A percentile compares a stretch with the other conserved stretches of the same genome.
Evolutionary conservation across 345 rosid species (phyloP).

Genomic region (Brassica carinata): DNA sequence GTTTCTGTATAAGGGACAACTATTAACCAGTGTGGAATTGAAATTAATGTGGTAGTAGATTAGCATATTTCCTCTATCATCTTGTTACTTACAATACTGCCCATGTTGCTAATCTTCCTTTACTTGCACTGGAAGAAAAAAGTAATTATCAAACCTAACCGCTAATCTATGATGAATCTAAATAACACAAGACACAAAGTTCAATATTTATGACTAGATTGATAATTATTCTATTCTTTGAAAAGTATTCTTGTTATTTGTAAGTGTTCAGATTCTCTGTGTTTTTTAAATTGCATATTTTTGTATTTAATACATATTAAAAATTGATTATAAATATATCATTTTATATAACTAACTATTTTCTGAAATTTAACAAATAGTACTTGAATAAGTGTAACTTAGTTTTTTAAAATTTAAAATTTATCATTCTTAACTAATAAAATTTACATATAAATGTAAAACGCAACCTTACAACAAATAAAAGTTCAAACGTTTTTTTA

Average conservation of each 20-base stretch:
- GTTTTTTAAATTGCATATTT: background rate
- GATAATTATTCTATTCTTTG: conserved; percentile 7
- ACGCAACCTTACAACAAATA: background rate
- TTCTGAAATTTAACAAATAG: too few relatives aligned
- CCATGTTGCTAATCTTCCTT: conserved; percentile 28
- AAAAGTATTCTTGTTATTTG: background rate
- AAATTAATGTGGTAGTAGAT: conserved; percentile 6
- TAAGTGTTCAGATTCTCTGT: background rate
- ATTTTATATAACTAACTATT: too few relatives aligned
- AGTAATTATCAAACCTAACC: conserved; percentile 20
- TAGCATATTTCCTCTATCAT: conserved; percentile 6
- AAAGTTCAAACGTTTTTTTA: background rate
- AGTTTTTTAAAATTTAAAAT: too few relatives aligned
- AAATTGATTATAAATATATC: background rate
- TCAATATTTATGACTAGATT: background rate
- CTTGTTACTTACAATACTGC: conserved; percentile 5
- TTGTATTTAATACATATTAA: background rate
- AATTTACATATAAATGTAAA: background rate
- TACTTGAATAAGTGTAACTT: too few relatives aligned
- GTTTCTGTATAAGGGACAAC: conserved; percentile 35
- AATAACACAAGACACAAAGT: background rate
- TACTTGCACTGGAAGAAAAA: conserved; percentile 36
- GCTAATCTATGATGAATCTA: background rate
- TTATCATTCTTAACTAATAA: too few relatives aligned
- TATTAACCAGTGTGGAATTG: background rate